Evolutionary conservation across 1,284 basidiomycete species (phyloP).

Genomic region (Ganoderma resinaceum): DNA sequence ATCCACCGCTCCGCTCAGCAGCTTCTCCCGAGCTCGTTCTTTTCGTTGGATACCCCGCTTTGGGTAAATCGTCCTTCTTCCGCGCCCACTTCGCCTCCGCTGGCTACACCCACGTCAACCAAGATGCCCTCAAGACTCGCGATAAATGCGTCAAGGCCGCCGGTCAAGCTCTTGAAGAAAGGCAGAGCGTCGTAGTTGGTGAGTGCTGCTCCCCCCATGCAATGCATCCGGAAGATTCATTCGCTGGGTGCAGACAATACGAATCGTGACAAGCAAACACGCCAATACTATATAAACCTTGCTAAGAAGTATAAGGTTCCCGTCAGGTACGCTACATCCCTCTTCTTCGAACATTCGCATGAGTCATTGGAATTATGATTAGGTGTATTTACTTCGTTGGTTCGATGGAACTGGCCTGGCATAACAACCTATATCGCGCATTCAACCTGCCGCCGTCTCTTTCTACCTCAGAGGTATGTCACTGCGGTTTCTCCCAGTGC

Average conservation of each 20-base stretch:
- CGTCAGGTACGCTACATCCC: conserved; percentile 53
- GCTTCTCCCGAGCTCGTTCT: conserved; percentile 69
- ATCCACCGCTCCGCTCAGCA: conserved; percentile 62
- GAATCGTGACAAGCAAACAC: conserved; percentile 75
- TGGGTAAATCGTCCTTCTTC: conserved; percentile 90
- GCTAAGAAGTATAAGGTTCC: conserved; percentile 63
- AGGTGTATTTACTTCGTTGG: conserved; percentile 81
- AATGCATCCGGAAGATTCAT: background rate
- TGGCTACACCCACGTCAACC: conserved; percentile 86
- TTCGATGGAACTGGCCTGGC: conserved; percentile 81
- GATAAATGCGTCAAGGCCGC: conserved; percentile 78
- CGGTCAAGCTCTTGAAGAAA: conserved; percentile 59
- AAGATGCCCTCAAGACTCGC: conserved; percentile 80
- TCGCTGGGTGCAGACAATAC: conserved; percentile 74
- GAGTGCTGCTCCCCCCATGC: conserved; percentile 40
- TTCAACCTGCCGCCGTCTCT: conserved; percentile 59
- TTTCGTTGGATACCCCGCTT: conserved; percentile 88
- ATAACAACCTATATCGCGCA: conserved; percentile 89
- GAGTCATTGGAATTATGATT: background rate
- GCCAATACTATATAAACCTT: conserved; percentile 73
- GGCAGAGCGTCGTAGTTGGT: conserved; percentile 82
- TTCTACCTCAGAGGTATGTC: conserved; percentile 38
- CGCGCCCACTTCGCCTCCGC: conserved; percentile 68
- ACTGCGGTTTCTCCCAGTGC: background rate
- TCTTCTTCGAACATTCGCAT: conserved; percentile 10